Evolutionary conservation across 192 early-diverging fungal species (phyloP).

Genomic region (Entrophospora sp.): DNA sequence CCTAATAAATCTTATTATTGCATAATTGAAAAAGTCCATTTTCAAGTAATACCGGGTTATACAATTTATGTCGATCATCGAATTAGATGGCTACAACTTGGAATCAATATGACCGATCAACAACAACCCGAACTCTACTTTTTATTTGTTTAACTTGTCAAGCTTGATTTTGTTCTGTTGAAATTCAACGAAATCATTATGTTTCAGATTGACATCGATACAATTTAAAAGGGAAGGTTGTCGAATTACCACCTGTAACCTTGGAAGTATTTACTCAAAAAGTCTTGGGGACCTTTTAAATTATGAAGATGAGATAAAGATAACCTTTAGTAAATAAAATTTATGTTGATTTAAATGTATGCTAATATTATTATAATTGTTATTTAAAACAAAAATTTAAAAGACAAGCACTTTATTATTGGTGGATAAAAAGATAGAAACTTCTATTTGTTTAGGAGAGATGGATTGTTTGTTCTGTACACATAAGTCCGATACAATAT

Average conservation of each 20-base stretch:
- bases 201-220: slow-evolving; percentile 97
- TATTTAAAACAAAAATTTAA: not conserved
- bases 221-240: slow-evolving; percentile 96
- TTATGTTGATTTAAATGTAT: too few species aligned
- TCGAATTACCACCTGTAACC: slow-evolving; percentile 75
- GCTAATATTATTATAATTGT: not conserved
- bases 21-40: too few species aligned
- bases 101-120: too few species aligned
- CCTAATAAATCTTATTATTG: too few species aligned
- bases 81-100: too few species aligned
- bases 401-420: slow-evolving; percentile 47
- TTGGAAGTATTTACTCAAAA: slow-evolving; percentile 76
- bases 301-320: not conserved
- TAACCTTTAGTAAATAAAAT: not conserved
- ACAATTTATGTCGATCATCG: too few species aligned
- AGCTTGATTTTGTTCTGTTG: slow-evolving; percentile 81
- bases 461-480: slow-evolving; percentile 91
- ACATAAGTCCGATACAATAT: slow-evolving; percentile 59
- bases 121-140: slow-evolving; percentile 39
- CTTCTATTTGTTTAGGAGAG: slow-evolving; percentile 54
- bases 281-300: slow-evolving; percentile 31
- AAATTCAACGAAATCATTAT: slow-evolving; percentile 89
- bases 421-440: slow-evolving; percentile 77
- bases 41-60: too few species aligned
- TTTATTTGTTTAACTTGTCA: slow-evolving; percentile 87